phyloP scores from a whole-genome alignment of 805 yeast genomes.

The Groenewaldozyma salmanticensis region DNA sequence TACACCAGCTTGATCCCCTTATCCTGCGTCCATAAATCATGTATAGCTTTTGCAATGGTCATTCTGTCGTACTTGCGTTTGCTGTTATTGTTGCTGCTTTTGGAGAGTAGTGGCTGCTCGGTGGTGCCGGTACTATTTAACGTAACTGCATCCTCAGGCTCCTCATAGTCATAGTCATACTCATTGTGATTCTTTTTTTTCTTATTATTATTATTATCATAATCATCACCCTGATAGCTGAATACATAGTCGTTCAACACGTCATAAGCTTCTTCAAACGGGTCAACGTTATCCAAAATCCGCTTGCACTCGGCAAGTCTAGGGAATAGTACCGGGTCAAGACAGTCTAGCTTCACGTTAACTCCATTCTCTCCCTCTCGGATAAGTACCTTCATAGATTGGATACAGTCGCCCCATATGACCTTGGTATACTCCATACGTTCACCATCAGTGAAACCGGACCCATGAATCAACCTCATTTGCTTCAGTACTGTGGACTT shows the following conservation, averaged over 20 bases:
- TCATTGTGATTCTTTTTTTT: conserved; percentile 1
- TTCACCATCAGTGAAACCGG: conserved; percentile 75
- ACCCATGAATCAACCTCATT: conserved; percentile 73
- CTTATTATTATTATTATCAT: conserved; percentile 1
- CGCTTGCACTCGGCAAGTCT: background rate
- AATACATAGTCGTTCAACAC: background rate
- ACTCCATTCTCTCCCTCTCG: conserved; percentile 65
- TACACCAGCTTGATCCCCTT: conserved; percentile 43
- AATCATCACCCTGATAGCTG: background rate
- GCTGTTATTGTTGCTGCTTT: background rate
- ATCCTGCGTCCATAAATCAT: conserved; percentile 60
- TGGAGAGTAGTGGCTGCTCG: background rate
- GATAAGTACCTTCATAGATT: conserved; percentile 69
- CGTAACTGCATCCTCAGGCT: background rate
- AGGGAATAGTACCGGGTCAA: conserved; percentile 26
- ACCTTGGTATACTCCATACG: conserved; percentile 72
- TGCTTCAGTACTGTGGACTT: conserved; percentile 89
- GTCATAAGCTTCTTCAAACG: background rate
- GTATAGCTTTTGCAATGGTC: conserved; percentile 61
- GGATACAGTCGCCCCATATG: conserved; percentile 87
- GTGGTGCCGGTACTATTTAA: background rate
- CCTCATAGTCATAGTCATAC: conserved; percentile 3
- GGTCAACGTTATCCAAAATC: background rate
- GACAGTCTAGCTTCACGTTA: conserved; percentile 58
- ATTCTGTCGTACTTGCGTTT: conserved; percentile 4